phyloP scores from a whole-genome alignment of 352 stramenopile genomes.

The Globisporangium cylindrosporum region DNA sequence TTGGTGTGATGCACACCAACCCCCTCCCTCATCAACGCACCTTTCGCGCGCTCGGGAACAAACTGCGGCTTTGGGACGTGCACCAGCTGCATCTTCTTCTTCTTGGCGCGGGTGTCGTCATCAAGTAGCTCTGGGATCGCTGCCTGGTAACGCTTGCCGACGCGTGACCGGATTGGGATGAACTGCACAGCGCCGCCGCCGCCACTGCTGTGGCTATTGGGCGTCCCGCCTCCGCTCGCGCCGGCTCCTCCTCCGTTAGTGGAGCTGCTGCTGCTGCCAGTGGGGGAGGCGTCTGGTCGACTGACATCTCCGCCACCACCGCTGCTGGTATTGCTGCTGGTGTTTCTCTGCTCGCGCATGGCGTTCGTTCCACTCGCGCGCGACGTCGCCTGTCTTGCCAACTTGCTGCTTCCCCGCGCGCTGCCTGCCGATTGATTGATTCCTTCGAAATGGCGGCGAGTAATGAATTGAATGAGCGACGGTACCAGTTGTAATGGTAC shows the following conservation, averaged over 20 bases:
- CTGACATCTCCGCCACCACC: not conserved
- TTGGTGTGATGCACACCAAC: conserved; percentile 1
- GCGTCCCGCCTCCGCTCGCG: conserved; percentile 2
- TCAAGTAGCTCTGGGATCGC: conserved; percentile 51
- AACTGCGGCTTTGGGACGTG: conserved; percentile 40
- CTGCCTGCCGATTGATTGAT: conserved; percentile 8
- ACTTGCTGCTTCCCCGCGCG: not conserved
- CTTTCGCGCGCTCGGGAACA: conserved; percentile 46
- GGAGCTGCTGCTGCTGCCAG: conserved; percentile 13
- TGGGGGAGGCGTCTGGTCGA: conserved; percentile 8
- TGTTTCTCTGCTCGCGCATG: conserved; percentile 18
- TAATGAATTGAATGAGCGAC: not conserved
- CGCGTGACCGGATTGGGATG: conserved; percentile 65
- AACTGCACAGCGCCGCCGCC: conserved; percentile 37
- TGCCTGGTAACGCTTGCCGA: conserved; percentile 83
- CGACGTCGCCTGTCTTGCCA: not conserved
- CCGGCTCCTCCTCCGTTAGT: not conserved
- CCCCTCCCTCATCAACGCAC: conserved; percentile 21
- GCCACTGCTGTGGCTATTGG: conserved; percentile 6
- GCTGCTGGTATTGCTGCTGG: not conserved
- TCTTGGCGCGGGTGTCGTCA: conserved; percentile 21
- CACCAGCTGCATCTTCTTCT: conserved; percentile 25
- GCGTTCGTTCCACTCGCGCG: not conserved
- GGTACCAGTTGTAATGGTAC: not conserved
- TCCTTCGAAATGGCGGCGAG: conserved; percentile 13